phyloP scores from a whole-genome alignment of 164 flowering plant genomes.

The Chimonanthus praecox region DNA sequence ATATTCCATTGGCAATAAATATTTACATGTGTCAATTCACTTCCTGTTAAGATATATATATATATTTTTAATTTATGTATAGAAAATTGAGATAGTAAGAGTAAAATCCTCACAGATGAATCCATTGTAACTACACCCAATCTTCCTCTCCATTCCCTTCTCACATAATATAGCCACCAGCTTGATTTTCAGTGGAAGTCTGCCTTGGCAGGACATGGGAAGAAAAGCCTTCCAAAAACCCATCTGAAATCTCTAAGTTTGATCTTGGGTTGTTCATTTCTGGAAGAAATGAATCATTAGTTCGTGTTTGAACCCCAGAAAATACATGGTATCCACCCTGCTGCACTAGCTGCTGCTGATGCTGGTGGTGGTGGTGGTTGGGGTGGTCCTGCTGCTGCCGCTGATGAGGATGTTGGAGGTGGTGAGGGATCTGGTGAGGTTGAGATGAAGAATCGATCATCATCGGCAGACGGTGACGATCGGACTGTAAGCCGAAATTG shows the following conservation, averaged over 20 bases:
- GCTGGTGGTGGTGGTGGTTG: not conserved
- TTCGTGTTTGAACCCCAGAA: not conserved
- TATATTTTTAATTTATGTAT: no score
- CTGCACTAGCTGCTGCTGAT: slow-evolving; percentile 4
- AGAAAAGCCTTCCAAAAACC: slow-evolving; percentile 1
- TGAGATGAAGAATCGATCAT: not conserved
- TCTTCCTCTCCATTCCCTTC: no score
- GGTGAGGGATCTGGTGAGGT: not conserved
- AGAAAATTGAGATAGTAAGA: no score
- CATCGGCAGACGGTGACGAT: slow-evolving; percentile 2
- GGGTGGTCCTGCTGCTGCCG: slow-evolving; percentile 1
- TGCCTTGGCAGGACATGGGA: not conserved
- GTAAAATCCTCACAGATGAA: no score
- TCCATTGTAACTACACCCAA: no score
- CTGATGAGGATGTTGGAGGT: slow-evolving; percentile 1
- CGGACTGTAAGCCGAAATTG: slow-evolving; percentile 17
- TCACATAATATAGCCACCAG: no score
- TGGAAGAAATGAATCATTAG: slow-evolving; percentile 1
- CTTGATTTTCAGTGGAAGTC: no score
- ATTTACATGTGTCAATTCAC: no score
- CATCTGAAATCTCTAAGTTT: slow-evolving; percentile 8
- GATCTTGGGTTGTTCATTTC: slow-evolving; percentile 6
- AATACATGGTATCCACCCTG: slow-evolving; percentile 2
- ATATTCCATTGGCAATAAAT: no score
- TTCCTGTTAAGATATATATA: no score